phyloP scores from a whole-genome alignment of 208 protist species.

The Trypanosoma lewisi region DNA sequence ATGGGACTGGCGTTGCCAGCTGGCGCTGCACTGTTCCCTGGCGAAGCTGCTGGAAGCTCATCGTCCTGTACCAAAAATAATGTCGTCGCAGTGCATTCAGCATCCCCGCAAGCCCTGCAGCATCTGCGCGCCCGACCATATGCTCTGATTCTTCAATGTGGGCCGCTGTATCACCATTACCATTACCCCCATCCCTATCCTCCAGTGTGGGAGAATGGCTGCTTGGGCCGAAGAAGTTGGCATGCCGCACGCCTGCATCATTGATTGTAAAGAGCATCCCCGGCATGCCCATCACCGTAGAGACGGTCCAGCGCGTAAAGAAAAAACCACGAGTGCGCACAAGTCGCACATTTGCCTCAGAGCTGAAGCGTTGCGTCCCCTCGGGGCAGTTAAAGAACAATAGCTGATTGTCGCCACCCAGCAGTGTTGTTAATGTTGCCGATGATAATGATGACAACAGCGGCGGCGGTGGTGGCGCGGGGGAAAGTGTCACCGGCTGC shows the following conservation, averaged over 20 bases:
- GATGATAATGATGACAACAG: neutral
- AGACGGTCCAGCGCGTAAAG: constrained; percentile 64
- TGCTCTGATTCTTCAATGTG: neutral
- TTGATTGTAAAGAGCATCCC: constrained; percentile 87
- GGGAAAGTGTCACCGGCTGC: constrained; percentile 1
- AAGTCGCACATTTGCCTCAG: constrained; percentile 71
- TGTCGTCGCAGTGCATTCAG: constrained; percentile 46
- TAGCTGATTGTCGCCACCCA: constrained; percentile 45
- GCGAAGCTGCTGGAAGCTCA: constrained; percentile 55
- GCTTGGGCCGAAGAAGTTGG: constrained; percentile 75
- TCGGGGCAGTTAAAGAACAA: constrained; percentile 89
- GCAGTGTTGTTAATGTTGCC: too few relatives aligned
- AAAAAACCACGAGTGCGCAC: constrained; percentile 68
- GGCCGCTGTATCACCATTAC: neutral
- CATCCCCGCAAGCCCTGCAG: constrained; percentile 41
- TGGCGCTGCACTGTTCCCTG: constrained; percentile 1
- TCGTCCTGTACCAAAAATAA: constrained; percentile 71
- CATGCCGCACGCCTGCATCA: constrained; percentile 58
- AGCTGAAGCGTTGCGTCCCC: constrained; percentile 78
- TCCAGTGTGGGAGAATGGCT: constrained; percentile 1
- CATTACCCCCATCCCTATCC: neutral
- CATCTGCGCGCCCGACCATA: neutral
- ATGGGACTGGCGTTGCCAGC: constrained; percentile 2
- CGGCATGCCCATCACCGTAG: constrained; percentile 79
- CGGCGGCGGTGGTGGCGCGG: neutral